phyloP scores from a whole-genome alignment of 2,329 filamentous ascomycete species.

The Emergomyces orientalis region DNA sequence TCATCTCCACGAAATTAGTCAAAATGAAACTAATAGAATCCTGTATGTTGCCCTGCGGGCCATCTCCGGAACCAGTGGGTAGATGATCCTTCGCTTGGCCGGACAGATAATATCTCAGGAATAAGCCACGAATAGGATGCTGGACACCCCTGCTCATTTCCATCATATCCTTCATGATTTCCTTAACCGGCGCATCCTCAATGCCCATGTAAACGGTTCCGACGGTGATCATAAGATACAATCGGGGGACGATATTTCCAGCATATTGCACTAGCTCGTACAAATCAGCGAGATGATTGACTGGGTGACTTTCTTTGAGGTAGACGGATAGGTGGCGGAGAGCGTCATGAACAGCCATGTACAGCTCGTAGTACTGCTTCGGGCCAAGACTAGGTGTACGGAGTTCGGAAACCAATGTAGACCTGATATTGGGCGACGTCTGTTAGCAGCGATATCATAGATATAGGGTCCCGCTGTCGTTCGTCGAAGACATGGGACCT shows the following conservation, averaged over 20 bases:
- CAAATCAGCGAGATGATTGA: constrained; percentile 94
- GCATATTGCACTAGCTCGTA: constrained; percentile 98
- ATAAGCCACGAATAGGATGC: constrained; percentile 89
- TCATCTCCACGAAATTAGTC: constrained; percentile 99
- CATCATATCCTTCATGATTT: constrained; percentile 99
- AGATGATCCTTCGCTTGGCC: constrained; percentile 88
- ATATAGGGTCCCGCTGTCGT: not conserved
- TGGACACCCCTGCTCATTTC: constrained; percentile 98
- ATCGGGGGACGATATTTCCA: constrained; percentile 88
- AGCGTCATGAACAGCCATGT: constrained; percentile 98
- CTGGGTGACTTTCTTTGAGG: constrained; percentile 91
- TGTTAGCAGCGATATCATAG: constrained; percentile 9
- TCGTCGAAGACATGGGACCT: not conserved
- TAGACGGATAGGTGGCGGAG: constrained; percentile 93
- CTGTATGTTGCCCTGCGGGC: constrained; percentile 88
- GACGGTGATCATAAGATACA: constrained; percentile 99
- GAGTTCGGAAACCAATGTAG: constrained; percentile 94
- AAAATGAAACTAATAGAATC: constrained; percentile 97
- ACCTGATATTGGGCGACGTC: constrained; percentile 48
- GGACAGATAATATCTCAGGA: constrained; percentile 90
- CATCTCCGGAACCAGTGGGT: constrained; percentile 72
- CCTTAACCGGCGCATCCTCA: constrained; percentile 94
- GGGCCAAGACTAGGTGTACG: constrained; percentile 95
- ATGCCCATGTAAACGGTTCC: constrained; percentile 99
- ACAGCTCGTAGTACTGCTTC: constrained; percentile 99